Base-by-base conservation (phyloP, 2,329 filamentous ascomycete species). In the Dactylonectria macrodidyma region DNA sequence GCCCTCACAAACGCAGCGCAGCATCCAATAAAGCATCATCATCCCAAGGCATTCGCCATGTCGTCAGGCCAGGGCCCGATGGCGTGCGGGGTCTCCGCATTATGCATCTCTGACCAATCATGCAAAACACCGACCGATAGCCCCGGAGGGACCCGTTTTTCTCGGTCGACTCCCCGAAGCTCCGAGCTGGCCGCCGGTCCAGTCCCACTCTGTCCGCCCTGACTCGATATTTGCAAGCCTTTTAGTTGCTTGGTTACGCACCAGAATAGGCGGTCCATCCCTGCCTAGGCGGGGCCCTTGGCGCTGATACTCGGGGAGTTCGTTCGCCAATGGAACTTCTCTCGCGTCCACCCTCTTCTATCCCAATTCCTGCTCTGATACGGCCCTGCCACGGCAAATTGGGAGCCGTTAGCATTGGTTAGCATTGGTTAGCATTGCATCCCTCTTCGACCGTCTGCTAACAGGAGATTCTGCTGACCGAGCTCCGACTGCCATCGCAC, bases 61-160 rank as follows among this genome's bases (percentile, higher is more conserved):
- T 70, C 74, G 71, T 71, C 69, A 76, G 46, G 47, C 56, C 34
- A 64, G 59, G 63, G 50, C 34, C 44, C 44, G 56, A 76, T 76
- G 71, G 73, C 74, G 74, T 76, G 74, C 74, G 72, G 73, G 69
- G 65, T 69, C 69, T 61, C 73, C 73, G 71, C 72, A 72, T 50
- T 62, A 38, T 14, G 5, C 38, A n/a, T 10, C 24, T n/a, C 24
- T 3, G 44, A 0, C 73, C 73, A 70, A 70, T 75, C 26, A 69
- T 0, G 14, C 1, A 22, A 3, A 3, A 7, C n/a, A 9, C 67
- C 68, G 73, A 47, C 73, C 73, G 73, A 74, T 51, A 59, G 34
- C 65, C 56, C 70, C 62, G 38, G 57, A 38, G 7, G 2, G 36
- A 5, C 33, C 55, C 61, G 33, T 56, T 59, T 22, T 66, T 65